phyloP scores from a whole-genome alignment of 2,329 filamentous ascomycete genomes.

The Trichocomaceae sp. region DNA sequence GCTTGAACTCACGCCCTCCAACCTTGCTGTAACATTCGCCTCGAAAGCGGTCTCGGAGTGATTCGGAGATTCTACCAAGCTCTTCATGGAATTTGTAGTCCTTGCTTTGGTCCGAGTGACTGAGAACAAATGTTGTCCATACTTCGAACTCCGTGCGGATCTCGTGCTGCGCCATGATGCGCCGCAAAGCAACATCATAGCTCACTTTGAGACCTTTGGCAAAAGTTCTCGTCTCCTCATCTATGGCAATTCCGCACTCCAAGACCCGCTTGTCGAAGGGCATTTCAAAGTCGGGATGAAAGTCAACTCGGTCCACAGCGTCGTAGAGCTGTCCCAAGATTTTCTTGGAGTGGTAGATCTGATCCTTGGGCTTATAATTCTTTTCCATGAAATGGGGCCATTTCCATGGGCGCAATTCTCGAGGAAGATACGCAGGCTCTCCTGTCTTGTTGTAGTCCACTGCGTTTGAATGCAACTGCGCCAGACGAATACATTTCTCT shows the following conservation, averaged over 20 bases:
- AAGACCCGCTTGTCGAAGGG: slow-evolving; percentile 73
- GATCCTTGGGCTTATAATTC: slow-evolving; percentile 38
- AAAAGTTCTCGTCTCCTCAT: slow-evolving; percentile 49
- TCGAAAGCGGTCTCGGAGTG: slow-evolving; percentile 63
- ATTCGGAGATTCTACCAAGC: slow-evolving; percentile 60
- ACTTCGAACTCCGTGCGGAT: slow-evolving; percentile 87
- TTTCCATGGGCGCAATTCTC: slow-evolving; percentile 51
- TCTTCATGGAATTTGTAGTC: slow-evolving; percentile 87
- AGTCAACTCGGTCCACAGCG: slow-evolving; percentile 61
- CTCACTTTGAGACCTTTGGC: slow-evolving; percentile 63
- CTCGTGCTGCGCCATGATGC: slow-evolving; percentile 78
- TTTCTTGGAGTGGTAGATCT: slow-evolving; percentile 59
- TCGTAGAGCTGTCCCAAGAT: slow-evolving; percentile 81
- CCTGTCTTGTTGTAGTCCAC: slow-evolving; percentile 95
- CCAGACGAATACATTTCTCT: slow-evolving; percentile 65
- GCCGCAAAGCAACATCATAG: slow-evolving; percentile 70
- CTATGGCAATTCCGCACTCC: slow-evolving; percentile 49
- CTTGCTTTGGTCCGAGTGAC: slow-evolving; percentile 61
- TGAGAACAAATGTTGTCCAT: slow-evolving; percentile 77
- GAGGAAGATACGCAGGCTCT: slow-evolving; percentile 61
- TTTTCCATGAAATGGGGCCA: slow-evolving; percentile 92
- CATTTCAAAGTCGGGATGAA: slow-evolving; percentile 63
- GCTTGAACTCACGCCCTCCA: slow-evolving; percentile 52
- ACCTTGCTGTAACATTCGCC: slow-evolving; percentile 59
- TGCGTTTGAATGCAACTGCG: slow-evolving; percentile 76